Percentiles rank a stretch among this genome's conserved stretches.
Conservation (phyloP, 371 early-diverging fungal species). For the Rhizopus arrhizus region DNA sequence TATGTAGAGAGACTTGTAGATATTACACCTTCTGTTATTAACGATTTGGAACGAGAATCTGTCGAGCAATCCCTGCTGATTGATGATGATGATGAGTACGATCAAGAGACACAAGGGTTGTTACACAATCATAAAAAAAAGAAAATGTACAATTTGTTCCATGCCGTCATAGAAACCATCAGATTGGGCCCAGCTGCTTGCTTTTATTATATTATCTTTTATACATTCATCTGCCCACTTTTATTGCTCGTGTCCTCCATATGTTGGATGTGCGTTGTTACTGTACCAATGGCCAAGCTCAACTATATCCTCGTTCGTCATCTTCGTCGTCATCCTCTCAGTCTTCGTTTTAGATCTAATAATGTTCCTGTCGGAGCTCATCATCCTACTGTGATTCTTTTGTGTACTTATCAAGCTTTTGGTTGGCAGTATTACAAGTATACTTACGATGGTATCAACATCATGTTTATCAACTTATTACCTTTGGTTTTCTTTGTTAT, state of each 20-base stretch:
- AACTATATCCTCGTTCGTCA: constrained; percentile 77
- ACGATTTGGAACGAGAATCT: constrained; percentile 19
- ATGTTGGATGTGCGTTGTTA: constrained; percentile 88
- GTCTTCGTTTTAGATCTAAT: constrained; percentile 72
- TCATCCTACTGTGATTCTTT: constrained; percentile 61
- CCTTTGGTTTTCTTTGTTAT: constrained; percentile 80
- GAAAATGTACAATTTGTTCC: constrained; percentile 23
- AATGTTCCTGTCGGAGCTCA: constrained; percentile 34
- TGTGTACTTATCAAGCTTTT: constrained; percentile 80
- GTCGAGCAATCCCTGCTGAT: constrained; percentile 13
- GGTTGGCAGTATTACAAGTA: constrained; percentile 90
- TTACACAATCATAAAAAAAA: constrained; percentile 13
- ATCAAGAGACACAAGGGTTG: constrained; percentile 19
- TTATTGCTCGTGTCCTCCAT: constrained; percentile 75
- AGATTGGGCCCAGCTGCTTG: constrained; percentile 64
- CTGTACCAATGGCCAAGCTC: constrained; percentile 95
- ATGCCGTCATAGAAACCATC: constrained; percentile 28
- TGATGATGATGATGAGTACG: constrained; percentile 25
- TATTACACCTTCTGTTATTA: constrained; percentile 29
- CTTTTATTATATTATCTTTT: constrained; percentile 63
- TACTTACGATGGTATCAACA: constrained; percentile 95
- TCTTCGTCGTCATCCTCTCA: constrained; percentile 79
- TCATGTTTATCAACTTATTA: constrained; percentile 92
- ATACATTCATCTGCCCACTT: constrained; percentile 66
- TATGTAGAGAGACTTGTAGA: constrained; percentile 70